Base-by-base conservation (phyloP, 192 early-diverging fungal species). In the Jimgerdemannia flammicorona region DNA sequence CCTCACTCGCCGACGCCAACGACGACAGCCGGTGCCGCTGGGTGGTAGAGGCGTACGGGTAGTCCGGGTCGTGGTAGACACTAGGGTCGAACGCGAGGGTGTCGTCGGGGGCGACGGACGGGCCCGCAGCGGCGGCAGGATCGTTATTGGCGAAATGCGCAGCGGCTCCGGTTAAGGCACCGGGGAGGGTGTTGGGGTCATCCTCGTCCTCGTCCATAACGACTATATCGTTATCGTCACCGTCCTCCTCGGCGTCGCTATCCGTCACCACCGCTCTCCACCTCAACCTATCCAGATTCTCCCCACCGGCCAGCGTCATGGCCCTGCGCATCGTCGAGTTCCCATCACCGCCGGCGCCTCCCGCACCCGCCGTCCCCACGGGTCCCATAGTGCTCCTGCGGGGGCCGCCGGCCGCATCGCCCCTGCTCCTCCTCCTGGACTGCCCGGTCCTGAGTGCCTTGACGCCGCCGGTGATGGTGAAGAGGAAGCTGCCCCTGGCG, bases 401-500 rank as follows among this genome's bases (percentile, higher is more conserved):
- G 8, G 14, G 0, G 49, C 49, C 49, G 14, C 8, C 49, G 49
- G 8, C 49, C 6, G 6, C 14, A 14, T 59, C 49, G 49, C 8
- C 49, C 0, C 49, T 6, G 14, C 49, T 59, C 49, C 49, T 6
- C 14, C 49, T 59, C 14, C 49, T 59, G 8, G 49, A 10, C 49
- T 59, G 6, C 14, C 14, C 14, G 49, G 14, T 14, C 49, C 8
- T 59, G 8, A 2, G 49, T 6, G 49, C 49, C 49, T 59, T 59
- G 49, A 59, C 49, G 6, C 49, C 49, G 41, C 70, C 63, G 14
- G 75, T 65, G 41, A 76, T 17, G 29, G 72, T 74, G 44, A 77
- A 77, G 4, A 77, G 40, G n/a, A 77, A 77, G 49, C 49, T 59
- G 11, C 71, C 71, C 20, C 65, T 3, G 9, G 63, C 44, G n/a